Evolutionary conservation across 202 grass and related monocot genomes (phyloP).

Genomic region (Hordeum pubiflorum): DNA sequence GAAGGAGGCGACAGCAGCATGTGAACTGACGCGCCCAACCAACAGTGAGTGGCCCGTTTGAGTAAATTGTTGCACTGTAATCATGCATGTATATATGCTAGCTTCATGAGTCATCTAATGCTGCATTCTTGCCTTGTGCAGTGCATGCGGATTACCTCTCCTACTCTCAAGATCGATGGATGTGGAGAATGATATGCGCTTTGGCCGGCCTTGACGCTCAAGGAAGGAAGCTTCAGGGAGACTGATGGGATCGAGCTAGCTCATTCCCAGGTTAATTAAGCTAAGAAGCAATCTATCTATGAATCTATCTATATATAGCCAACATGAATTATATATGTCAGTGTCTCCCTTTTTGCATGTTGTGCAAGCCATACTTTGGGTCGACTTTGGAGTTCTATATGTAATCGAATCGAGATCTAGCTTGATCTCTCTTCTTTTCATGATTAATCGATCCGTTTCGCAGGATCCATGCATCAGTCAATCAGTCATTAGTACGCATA

Average conservation of each 20-base stretch:
- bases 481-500: conserved; percentile 33
- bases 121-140: conserved; percentile 28
- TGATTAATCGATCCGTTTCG: conserved; percentile 39
- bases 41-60: conserved; percentile 29
- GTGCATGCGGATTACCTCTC: conserved; percentile 16
- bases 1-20: conserved; percentile 86
- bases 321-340: conserved; percentile 47
- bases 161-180: background rate
- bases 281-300: conserved; percentile 42
- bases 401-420: conserved; percentile 57
- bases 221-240: conserved; percentile 40
- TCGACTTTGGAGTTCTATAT: conserved; percentile 40
- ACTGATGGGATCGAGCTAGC: conserved; percentile 11
- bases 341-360: conserved; percentile 43
- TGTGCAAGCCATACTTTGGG: conserved; percentile 53
- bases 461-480: conserved; percentile 59
- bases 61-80: conserved; percentile 29
- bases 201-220: conserved; percentile 7
- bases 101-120: background rate
- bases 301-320: conserved; percentile 32
- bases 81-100: conserved; percentile 12
- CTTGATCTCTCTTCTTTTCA: conserved; percentile 53
- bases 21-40: conserved; percentile 27
- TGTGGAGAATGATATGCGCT: background rate
- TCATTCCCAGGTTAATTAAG: conserved; percentile 48